Evolutionary conservation across 192 early-diverging fungal species (phyloP).

Genomic region (Linnemannia zychae): DNA sequence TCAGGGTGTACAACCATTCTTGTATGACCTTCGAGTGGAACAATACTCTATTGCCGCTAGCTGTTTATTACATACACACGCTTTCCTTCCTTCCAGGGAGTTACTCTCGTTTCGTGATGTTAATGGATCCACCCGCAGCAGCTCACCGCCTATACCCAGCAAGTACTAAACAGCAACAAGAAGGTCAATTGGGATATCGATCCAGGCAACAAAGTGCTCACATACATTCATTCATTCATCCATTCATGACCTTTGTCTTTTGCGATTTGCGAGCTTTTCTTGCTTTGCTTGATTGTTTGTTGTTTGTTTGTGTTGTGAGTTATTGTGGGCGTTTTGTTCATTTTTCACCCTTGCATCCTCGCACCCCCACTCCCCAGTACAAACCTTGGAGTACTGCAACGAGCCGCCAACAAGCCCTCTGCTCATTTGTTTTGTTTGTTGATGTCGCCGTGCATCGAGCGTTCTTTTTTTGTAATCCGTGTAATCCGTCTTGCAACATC

Average conservation of each 20-base stretch:
- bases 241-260: not conserved
- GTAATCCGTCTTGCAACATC: constrained; percentile 1
- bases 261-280: not conserved
- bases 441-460: not conserved
- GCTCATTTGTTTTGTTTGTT: not conserved
- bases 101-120: not conserved
- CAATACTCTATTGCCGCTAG: not conserved
- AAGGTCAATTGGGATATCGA: constrained; percentile 3
- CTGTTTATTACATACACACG: not conserved
- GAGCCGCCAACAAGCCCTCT: not conserved
- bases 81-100: not conserved
- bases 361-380: not conserved
- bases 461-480: not conserved
- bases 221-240: constrained; percentile 3
- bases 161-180: not conserved
- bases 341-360: not conserved
- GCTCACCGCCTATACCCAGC: not conserved
- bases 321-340: constrained; percentile 2
- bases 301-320: not conserved
- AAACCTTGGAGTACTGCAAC: not conserved
- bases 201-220: not conserved
- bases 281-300: not conserved
- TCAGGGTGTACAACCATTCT: not conserved
- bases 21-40: not conserved
- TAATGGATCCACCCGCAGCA: not conserved